Percentiles rank a stretch among this genome's conserved stretches.
Conservation (phyloP, 2,329 filamentous ascomycete genomes). For the Teratosphaeria pseudoeucalypti region DNA sequence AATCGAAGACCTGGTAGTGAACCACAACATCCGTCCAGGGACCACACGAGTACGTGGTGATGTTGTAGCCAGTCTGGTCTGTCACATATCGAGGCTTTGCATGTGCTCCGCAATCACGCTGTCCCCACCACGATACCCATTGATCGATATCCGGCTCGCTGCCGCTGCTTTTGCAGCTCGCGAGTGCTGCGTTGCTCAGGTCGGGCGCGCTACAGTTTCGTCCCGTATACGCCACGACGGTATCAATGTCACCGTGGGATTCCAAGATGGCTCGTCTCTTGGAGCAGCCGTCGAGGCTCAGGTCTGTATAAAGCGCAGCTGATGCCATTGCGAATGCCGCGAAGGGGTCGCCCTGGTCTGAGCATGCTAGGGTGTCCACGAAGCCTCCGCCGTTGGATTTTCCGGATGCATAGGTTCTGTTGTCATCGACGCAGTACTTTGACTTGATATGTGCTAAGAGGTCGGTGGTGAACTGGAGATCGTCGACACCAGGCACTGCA, state of each 20-base stretch:
- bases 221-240: slow-evolving; percentile 29
- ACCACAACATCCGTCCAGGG: slow-evolving; percentile 25
- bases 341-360: slow-evolving; percentile 30
- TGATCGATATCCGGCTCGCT: slow-evolving; percentile 18
- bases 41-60: slow-evolving; percentile 19
- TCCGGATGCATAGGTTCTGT: slow-evolving; percentile 37
- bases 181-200: not conserved
- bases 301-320: slow-evolving; percentile 35
- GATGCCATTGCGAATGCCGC: slow-evolving; percentile 42
- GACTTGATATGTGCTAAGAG: slow-evolving; percentile 31
- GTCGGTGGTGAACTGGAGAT: slow-evolving; percentile 36
- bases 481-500: slow-evolving; percentile 28
- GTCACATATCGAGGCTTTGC: slow-evolving; percentile 6
- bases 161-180: slow-evolving; percentile 6
- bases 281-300: slow-evolving; percentile 14
- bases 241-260: slow-evolving; percentile 34
- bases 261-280: slow-evolving; percentile 32
- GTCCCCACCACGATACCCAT: slow-evolving; percentile 31
- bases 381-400: slow-evolving; percentile 47
- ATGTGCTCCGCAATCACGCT: slow-evolving; percentile 22
- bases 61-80: slow-evolving; percentile 19
- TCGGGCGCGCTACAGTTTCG: not conserved
- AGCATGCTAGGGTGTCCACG: slow-evolving; percentile 39
- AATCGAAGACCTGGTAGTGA: slow-evolving; percentile 30
- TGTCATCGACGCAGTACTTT: slow-evolving; percentile 36